Conservation (phyloP, 2,329 filamentous ascomycete genomes). For the Helotiales sp. region DNA sequence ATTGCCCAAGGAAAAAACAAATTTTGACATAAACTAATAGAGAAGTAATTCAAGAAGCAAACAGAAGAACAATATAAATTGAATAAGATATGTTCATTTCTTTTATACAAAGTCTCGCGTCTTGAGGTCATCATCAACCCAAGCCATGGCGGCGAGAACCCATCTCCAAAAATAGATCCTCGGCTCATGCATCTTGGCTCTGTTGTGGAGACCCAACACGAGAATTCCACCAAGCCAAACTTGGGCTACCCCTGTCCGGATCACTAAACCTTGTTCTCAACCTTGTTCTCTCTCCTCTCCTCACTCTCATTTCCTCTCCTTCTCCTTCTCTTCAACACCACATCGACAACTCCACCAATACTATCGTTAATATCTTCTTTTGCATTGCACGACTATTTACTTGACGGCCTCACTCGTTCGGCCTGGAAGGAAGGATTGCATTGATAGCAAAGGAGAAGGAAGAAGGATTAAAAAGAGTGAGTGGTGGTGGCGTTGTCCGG, state of each 20-base stretch:
- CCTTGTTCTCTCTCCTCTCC: slow-evolving; percentile 1
- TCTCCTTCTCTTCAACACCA: neutral
- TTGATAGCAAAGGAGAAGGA: too few species aligned
- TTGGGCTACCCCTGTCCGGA: neutral
- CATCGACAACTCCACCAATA: neutral
- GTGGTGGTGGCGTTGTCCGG: slow-evolving; percentile 23
- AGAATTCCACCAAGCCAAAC: slow-evolving; percentile 3
- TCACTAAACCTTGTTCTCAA: slow-evolving; percentile 8
- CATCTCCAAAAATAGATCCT: neutral
- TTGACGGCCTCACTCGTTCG: slow-evolving; percentile 38
- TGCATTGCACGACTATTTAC: too few species aligned
- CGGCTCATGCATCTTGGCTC: neutral
- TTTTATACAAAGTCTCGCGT: neutral
- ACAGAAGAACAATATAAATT: too few species aligned
- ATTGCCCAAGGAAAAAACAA: too few species aligned
- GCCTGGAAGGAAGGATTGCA: slow-evolving; percentile 12
- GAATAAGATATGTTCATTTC: too few species aligned
- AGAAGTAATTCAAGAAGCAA: too few species aligned
- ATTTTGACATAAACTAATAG: too few species aligned
- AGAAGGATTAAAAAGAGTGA: slow-evolving; percentile 16
- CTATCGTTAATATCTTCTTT: neutral
- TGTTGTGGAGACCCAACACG: slow-evolving; percentile 2
- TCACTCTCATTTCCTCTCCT: neutral
- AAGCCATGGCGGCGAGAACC: neutral
- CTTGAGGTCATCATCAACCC: too few species aligned